phyloP scores from a whole-genome alignment of 441 rosid species.

The Flueggea neowawraea region DNA sequence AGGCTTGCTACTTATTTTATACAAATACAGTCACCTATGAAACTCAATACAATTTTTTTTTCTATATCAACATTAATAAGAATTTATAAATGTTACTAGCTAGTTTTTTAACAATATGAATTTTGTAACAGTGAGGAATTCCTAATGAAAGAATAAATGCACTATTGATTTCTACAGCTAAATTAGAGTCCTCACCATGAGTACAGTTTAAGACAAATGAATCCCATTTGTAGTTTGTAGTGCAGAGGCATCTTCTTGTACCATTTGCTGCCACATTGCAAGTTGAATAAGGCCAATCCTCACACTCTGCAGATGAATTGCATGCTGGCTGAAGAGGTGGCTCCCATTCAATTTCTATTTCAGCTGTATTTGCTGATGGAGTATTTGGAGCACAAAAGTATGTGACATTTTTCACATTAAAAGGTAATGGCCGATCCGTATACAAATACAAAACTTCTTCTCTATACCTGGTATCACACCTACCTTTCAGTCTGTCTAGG shows the following conservation, averaged over 20 bases:
- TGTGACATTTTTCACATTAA: conserved; percentile 6
- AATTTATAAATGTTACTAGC: too few species aligned
- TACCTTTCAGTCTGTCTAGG: not conserved
- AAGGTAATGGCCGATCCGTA: conserved; percentile 10
- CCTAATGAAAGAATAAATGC: not conserved
- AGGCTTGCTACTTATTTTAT: too few species aligned
- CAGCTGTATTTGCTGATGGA: not conserved
- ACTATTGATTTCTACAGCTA: too few species aligned
- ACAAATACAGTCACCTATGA: not conserved
- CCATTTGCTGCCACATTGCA: conserved; percentile 16
- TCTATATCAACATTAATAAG: not conserved
- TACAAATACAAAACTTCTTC: conserved; percentile 6
- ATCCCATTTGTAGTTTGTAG: conserved; percentile 24
- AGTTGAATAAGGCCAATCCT: conserved; percentile 31
- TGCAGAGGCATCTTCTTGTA: conserved; percentile 25
- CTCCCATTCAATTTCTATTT: conserved; percentile 32
- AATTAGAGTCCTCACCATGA: conserved; percentile 18
- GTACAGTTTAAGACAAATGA: conserved; percentile 18
- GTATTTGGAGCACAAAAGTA: not conserved
- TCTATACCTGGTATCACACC: conserved; percentile 2
- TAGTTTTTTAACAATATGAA: too few species aligned
- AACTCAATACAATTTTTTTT: not conserved
- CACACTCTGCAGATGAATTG: conserved; percentile 23
- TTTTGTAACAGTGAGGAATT: not conserved
- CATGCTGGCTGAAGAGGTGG: conserved; percentile 34